Evolutionary conservation across 2,329 filamentous ascomycete species (phyloP).

Genomic region (Fusarium sp.): DNA sequence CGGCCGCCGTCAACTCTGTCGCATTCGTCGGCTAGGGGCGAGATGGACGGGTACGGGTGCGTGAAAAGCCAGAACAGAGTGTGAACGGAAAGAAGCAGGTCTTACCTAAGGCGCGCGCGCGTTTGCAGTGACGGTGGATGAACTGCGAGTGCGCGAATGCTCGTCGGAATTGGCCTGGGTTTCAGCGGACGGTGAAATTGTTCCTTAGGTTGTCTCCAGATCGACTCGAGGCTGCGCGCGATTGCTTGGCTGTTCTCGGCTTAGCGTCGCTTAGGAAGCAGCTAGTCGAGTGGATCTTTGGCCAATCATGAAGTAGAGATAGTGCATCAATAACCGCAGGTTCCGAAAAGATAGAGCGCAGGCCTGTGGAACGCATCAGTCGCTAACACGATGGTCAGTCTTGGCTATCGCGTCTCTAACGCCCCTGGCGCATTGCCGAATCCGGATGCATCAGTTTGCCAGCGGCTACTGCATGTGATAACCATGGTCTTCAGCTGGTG

Average conservation of each 20-base stretch:
- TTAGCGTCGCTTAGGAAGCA: slow-evolving; percentile 44
- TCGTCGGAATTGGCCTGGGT: slow-evolving; percentile 50
- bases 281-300: slow-evolving; percentile 19
- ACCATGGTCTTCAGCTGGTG: neutral
- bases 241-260: slow-evolving; percentile 44
- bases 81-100: slow-evolving; percentile 41
- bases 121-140: slow-evolving; percentile 42
- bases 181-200: slow-evolving; percentile 48
- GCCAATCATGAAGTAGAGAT: slow-evolving; percentile 44
- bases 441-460: neutral
- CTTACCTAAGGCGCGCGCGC: slow-evolving; percentile 49
- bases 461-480: slow-evolving; percentile 26
- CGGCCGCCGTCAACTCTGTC: slow-evolving; percentile 36
- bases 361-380: neutral
- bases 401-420: slow-evolving; percentile 5
- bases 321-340: neutral
- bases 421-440: neutral
- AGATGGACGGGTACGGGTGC: slow-evolving; percentile 17
- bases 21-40: slow-evolving; percentile 24
- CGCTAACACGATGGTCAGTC: slow-evolving; percentile 8
- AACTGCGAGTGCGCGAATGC: slow-evolving; percentile 45
- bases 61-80: slow-evolving; percentile 28
- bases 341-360: neutral
- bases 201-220: slow-evolving; percentile 31
- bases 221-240: slow-evolving; percentile 39